Conservation (phyloP, 768 basidiomycete genomes). For the Hygrophorus pudorinus region DNA sequence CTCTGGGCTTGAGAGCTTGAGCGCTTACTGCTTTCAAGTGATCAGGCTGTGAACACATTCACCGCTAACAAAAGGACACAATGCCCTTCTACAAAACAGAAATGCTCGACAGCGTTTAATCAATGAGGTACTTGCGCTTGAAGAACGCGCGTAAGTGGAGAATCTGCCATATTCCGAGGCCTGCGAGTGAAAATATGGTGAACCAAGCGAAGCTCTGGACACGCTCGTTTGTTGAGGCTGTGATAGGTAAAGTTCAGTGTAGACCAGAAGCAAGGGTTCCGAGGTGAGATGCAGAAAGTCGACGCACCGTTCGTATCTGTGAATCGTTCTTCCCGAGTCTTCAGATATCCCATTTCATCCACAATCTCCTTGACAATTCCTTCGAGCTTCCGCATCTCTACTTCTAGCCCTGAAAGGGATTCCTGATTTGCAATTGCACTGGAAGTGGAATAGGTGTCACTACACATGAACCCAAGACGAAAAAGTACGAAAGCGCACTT, state of each 20-base stretch:
- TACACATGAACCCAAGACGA: background rate
- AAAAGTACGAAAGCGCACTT: slow-evolving; percentile 51
- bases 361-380: slow-evolving; percentile 90
- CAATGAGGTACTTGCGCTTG: slow-evolving; percentile 91
- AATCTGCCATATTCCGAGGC: slow-evolving; percentile 89
- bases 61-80: too few relatives aligned
- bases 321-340: slow-evolving; percentile 83
- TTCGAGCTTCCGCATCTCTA: slow-evolving; percentile 97
- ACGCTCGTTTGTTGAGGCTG: slow-evolving; percentile 86
- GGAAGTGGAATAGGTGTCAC: slow-evolving; percentile 4
- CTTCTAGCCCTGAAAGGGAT: slow-evolving; percentile 88
- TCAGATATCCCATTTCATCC: slow-evolving; percentile 89
- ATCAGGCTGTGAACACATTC: too few relatives aligned
- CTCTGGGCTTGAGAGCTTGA: too few relatives aligned
- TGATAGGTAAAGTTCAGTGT: slow-evolving; percentile 2
- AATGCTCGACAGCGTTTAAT: slow-evolving; percentile 27
- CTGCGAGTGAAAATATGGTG: slow-evolving; percentile 67
- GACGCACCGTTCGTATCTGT: slow-evolving; percentile 77
- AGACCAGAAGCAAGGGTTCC: slow-evolving; percentile 3
- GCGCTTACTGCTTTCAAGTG: too few relatives aligned
- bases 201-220: slow-evolving; percentile 93
- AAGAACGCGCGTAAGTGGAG: slow-evolving; percentile 92
- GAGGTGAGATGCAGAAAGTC: background rate
- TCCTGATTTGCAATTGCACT: slow-evolving; percentile 99
- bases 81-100: too few relatives aligned